Evolutionary conservation across 73 alveolate genomes (phyloP), one percentile per base, ranked within the genome.

Genomic region (Symbiodinium pilosum): DNA sequence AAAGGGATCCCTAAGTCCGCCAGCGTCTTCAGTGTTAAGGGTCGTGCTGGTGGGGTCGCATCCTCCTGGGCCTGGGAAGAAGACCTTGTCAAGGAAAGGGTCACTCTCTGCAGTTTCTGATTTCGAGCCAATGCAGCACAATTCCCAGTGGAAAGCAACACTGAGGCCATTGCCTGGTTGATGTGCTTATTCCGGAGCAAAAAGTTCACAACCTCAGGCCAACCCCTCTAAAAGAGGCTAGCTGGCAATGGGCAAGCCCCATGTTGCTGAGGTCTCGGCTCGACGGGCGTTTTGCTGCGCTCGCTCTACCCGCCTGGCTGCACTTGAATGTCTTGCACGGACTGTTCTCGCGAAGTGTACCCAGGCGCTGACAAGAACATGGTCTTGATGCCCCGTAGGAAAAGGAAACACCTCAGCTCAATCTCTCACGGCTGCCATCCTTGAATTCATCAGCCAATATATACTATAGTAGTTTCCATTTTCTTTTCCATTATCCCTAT

Each of bases 271-370:
- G 95, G 71, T 68, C 83, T 64, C 95, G 14, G 51, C 95, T 28
- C 95, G 95, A 51, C 95, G 95, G 9, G 95, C 95, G 24, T 64
- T 89, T 68, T 89, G 95, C 75, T 89, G 95, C 16, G 95, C 95
- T 8, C 95, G 95, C 83, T 89, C 95, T 38, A 89, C 95, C n/a
- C 95, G 52, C 95, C 95, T 89, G 71, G 59, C 32, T 0, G 28
- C 34, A 28, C 56, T 64, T 47, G 21, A 47, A 14, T 14, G 59
- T 6, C 59, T 14, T 47, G 81, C 81, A 34, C 30, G 12, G 41
- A 26, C 7, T 4, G 24, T 64, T 43, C 18, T 24, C 0, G 84
- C 43, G 1, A 41, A n/a, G 43, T 40, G 39, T 18, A 44, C 83
- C 43, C 85, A 26, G 94, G 84, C 5, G 9, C 68, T 8, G 84